Percentiles rank a stretch among this genome's conserved stretches.
These are phyloP conservation scores for Athelia sp. DNA, from an alignment of 1,284 basidiomycete species.

Conservation along the genomic window DNA sequence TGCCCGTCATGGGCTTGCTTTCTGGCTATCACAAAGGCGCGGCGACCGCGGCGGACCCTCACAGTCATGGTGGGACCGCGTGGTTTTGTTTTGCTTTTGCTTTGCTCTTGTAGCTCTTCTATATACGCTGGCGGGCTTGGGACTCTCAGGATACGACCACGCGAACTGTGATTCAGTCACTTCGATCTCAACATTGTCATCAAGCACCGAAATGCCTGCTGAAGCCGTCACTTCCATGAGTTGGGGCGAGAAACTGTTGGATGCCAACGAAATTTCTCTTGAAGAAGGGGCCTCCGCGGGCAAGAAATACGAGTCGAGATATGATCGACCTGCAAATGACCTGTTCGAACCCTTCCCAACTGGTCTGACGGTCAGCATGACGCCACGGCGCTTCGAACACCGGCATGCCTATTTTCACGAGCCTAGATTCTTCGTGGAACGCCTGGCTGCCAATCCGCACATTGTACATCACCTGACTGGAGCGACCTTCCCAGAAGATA, in stretches of 20 bases:
- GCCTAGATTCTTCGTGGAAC: too few relatives aligned
- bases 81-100: neutral
- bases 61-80: neutral
- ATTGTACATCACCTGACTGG: too few relatives aligned
- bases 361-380: too few relatives aligned
- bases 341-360: too few relatives aligned
- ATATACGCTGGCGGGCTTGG: slow-evolving; percentile 1
- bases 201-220: neutral
- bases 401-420: too few relatives aligned
- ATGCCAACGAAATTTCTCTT: neutral
- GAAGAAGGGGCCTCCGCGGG: too few relatives aligned
- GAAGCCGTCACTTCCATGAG: neutral
- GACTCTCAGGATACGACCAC: neutral
- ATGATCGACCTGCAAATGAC: too few relatives aligned
- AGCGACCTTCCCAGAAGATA: too few relatives aligned
- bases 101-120: neutral
- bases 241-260: neutral
- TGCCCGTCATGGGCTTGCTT: neutral
- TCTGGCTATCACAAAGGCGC: neutral
- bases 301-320: too few relatives aligned
- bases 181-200: neutral
- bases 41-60: neutral
- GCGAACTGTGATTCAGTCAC: too few relatives aligned
- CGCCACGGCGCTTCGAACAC: too few relatives aligned
- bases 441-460: too few relatives aligned